Evolutionary conservation across 345 rosid genomes (phyloP).

Genomic region (Cardiospermum halicacabum): DNA sequence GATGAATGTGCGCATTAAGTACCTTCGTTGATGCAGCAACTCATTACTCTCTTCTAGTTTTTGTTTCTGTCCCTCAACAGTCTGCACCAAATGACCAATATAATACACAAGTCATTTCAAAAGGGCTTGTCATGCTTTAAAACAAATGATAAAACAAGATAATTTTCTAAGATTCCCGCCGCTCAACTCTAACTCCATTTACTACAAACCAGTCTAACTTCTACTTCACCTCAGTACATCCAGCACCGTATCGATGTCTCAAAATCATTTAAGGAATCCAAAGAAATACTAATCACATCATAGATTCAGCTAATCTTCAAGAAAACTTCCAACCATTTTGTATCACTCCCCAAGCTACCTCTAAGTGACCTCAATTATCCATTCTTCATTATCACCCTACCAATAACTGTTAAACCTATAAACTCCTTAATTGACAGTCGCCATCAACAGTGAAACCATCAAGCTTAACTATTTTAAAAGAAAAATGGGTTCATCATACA

Average conservation of each 20-base stretch:
- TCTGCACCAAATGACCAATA: conserved; percentile 32
- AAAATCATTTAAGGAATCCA: background rate
- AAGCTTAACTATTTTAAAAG: no score
- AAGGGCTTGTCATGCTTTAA: no score
- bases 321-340: background rate
- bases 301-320: background rate
- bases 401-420: no score
- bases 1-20: background rate
- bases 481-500: no score
- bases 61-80: conserved; percentile 66
- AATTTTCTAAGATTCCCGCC: no score
- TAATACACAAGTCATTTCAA: background rate
- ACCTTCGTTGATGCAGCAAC: conserved; percentile 56
- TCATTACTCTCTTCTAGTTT: conserved; percentile 67
- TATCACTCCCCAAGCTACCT: background rate
- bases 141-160: no score
- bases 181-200: no score
- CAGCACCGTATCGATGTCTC: no score
- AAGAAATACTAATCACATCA: background rate
- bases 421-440: background rate
- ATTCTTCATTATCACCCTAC: background rate
- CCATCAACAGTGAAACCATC: no score
- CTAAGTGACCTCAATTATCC: background rate
- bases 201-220: no score
- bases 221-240: no score